Conservation (phyloP, 305 asterid species). For the Fraxinus nigra region DNA sequence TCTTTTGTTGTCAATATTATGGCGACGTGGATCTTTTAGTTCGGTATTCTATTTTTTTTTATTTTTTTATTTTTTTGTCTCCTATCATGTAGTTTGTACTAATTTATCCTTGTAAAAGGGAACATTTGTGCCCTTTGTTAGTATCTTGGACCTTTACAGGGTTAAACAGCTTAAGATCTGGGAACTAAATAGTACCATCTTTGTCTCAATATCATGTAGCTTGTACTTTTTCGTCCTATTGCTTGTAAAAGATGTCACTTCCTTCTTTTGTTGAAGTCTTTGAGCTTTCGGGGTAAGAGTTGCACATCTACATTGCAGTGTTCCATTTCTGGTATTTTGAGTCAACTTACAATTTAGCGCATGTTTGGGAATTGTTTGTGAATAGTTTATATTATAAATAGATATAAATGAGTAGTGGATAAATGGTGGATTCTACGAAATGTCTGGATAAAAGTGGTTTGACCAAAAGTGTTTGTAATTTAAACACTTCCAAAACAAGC, state of each 20-base stretch:
- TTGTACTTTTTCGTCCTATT: background rate
- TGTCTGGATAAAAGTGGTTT: background rate
- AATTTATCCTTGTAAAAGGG: background rate
- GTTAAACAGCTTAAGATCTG: constrained; percentile 10
- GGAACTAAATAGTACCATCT: background rate
- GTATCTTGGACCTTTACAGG: background rate
- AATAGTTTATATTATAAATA: background rate
- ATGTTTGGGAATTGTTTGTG: background rate
- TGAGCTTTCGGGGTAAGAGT: background rate
- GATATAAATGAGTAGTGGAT: background rate
- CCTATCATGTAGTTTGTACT: background rate
- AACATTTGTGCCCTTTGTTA: background rate
- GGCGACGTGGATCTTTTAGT: background rate
- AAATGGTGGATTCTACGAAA: background rate
- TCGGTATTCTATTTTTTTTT: background rate
- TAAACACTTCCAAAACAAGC: background rate
- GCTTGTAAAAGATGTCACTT: background rate
- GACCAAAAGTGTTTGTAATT: background rate
- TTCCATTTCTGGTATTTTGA: background rate
- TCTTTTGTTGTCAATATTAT: background rate
- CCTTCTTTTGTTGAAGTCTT: background rate
- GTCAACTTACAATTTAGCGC: background rate
- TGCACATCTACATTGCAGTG: background rate
- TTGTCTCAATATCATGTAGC: background rate
- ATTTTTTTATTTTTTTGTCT: background rate